These are phyloP conservation scores for Cucurbita argyrosperma DNA, from an alignment of 306 rosid species.

Conservation along the genomic window DNA sequence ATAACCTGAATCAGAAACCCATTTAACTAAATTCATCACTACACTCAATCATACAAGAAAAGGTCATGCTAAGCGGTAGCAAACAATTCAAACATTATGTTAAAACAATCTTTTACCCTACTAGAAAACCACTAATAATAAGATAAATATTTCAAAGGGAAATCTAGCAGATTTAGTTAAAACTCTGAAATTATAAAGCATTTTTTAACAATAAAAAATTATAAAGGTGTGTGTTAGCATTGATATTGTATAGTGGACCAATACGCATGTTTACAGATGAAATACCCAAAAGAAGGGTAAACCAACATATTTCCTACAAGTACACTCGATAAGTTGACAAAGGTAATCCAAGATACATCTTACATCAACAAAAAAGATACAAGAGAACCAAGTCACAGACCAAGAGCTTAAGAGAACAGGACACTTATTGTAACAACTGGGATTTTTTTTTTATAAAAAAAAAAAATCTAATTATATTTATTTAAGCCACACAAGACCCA, in stretches of 20 bases:
- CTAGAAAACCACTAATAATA: not conserved
- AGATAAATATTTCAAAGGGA: not conserved
- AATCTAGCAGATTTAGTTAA: not conserved
- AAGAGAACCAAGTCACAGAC: not conserved
- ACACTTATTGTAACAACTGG: not conserved
- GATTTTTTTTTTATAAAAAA: too few relatives aligned
- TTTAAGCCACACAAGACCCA: too few relatives aligned
- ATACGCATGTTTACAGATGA: not conserved
- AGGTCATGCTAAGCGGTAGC: not conserved
- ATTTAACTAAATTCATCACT: slow-evolving; percentile 59
- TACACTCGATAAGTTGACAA: not conserved
- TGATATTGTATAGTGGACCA: not conserved
- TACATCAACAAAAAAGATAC: not conserved
- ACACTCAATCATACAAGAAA: slow-evolving; percentile 11
- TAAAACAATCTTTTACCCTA: not conserved
- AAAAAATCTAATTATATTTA: too few relatives aligned
- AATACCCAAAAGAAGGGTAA: not conserved
- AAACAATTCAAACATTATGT: not conserved
- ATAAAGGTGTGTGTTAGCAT: not conserved
- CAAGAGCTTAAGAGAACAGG: not conserved
- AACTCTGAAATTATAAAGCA: not conserved
- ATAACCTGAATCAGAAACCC: slow-evolving; percentile 96
- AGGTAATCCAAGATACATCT: not conserved
- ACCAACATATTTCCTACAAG: too few relatives aligned
- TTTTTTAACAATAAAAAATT: not conserved